These are phyloP conservation scores for Candida buenavistaensis DNA, from an alignment of 1,139 yeast genomes.

Conservation along the genomic window DNA sequence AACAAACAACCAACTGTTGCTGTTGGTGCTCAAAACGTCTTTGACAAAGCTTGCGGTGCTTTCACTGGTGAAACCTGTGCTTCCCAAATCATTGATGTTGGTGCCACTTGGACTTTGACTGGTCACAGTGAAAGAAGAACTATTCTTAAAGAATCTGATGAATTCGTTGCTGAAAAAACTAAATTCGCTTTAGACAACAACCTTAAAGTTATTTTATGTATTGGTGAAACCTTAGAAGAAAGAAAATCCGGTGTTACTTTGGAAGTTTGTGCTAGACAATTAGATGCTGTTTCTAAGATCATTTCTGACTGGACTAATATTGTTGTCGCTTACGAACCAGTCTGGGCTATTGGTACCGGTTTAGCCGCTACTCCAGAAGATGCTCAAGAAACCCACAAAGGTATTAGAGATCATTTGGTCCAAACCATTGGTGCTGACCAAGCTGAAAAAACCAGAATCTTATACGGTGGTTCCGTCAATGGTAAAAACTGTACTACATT, in stretches of 20 bases:
- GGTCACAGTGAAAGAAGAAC: constrained; percentile 99
- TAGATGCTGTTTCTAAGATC: constrained; percentile 81
- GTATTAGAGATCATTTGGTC: constrained; percentile 80
- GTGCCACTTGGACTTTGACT: constrained; percentile 91
- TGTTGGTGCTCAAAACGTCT: constrained; percentile 90
- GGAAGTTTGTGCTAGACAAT: constrained; percentile 85
- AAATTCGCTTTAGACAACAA: constrained; percentile 91
- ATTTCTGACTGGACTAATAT: constrained; percentile 89
- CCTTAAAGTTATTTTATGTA: constrained; percentile 87
- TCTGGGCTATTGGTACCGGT: constrained; percentile 99
- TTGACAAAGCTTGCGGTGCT: constrained; percentile 88
- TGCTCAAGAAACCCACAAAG: constrained; percentile 92
- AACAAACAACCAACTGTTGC: constrained; percentile 73
- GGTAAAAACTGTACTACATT: constrained; percentile 91
- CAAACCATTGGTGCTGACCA: constrained; percentile 74
- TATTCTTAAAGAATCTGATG: constrained; percentile 85
- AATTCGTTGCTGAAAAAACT: constrained; percentile 91
- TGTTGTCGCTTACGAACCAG: constrained; percentile 98
- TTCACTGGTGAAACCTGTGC: constrained; percentile 97
- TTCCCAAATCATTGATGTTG: constrained; percentile 84
- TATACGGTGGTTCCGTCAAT: constrained; percentile 98
- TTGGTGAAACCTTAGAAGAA: constrained; percentile 96
- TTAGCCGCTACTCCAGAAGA: constrained; percentile 98
- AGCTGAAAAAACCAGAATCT: constrained; percentile 81
- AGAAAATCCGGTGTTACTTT: constrained; percentile 86